phyloP scores from a whole-genome alignment of 768 basidiomycete genomes.

The Hirschioporus abietinus region DNA sequence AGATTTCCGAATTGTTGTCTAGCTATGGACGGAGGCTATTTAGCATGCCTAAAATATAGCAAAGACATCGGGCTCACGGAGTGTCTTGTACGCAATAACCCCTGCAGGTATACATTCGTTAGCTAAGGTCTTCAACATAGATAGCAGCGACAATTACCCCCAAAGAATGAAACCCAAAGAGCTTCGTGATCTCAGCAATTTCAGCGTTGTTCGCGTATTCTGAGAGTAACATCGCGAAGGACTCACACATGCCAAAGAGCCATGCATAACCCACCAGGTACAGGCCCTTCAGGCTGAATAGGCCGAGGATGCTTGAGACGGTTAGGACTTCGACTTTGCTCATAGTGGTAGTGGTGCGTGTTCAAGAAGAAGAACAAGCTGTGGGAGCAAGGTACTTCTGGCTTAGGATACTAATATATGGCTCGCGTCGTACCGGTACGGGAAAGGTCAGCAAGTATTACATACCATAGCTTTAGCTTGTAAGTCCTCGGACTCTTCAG shows the following conservation, averaged over 20 bases:
- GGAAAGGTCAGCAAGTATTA: neutral
- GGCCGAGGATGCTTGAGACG: neutral
- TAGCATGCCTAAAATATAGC: neutral
- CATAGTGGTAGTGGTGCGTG: constrained; percentile 2
- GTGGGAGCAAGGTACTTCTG: neutral
- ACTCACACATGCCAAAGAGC: constrained; percentile 69
- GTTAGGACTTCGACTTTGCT: neutral
- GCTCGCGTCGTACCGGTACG: too few species aligned
- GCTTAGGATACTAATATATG: neutral
- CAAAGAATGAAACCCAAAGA: constrained; percentile 66
- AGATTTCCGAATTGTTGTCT: constrained; percentile 68
- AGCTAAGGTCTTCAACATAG: constrained; percentile 2
- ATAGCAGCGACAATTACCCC: constrained; percentile 30
- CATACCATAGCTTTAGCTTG: neutral
- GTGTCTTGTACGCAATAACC: constrained; percentile 51
- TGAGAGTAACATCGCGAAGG: neutral
- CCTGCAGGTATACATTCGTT: constrained; percentile 30
- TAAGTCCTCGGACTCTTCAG: neutral
- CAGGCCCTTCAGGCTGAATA: constrained; percentile 21
- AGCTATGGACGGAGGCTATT: constrained; percentile 32
- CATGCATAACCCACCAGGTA: constrained; percentile 57
- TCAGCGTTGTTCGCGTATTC: neutral
- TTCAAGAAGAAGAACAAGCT: constrained; percentile 2
- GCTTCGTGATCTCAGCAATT: constrained; percentile 16
- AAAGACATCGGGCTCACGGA: constrained; percentile 35